A percentile compares a stretch with the other conserved stretches of the same genome.
These are phyloP conservation scores for Rhododendron molle DNA, from an alignment of 148 eudicot species.

Conservation along the genomic window DNA sequence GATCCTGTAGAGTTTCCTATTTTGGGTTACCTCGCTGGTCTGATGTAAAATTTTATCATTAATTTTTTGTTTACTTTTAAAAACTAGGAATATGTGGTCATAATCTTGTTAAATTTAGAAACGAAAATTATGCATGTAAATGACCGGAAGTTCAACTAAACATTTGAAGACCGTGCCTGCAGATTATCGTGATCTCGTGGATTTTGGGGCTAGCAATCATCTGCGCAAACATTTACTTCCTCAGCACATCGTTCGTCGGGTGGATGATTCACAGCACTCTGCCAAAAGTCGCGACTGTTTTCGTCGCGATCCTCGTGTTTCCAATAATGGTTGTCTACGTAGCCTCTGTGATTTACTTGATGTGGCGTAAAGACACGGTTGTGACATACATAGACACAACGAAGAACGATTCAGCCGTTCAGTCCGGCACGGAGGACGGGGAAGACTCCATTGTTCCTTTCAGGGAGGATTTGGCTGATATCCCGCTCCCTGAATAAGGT, in stretches of 20 bases:
- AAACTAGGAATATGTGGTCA: background rate
- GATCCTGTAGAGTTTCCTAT: too few relatives aligned
- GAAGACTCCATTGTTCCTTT: constrained; percentile 17
- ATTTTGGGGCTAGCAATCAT: constrained; percentile 55
- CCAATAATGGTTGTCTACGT: constrained; percentile 75
- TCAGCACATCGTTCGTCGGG: constrained; percentile 57
- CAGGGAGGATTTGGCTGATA: constrained; percentile 53
- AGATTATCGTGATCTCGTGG: constrained; percentile 67
- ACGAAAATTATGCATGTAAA: background rate
- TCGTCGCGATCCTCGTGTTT: constrained; percentile 66
- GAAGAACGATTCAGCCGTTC: constrained; percentile 11
- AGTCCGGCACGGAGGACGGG: constrained; percentile 30
- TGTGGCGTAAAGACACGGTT: constrained; percentile 60
- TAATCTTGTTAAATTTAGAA: background rate
- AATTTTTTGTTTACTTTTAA: too few relatives aligned
- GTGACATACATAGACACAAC: constrained; percentile 52
- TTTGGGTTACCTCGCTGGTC: too few relatives aligned
- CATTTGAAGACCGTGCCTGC: background rate
- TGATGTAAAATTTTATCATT: too few relatives aligned
- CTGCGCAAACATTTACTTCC: constrained; percentile 73
- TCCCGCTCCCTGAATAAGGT: constrained; percentile 29
- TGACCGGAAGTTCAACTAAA: background rate
- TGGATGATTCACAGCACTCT: constrained; percentile 67
- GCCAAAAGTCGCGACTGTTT: constrained; percentile 66
- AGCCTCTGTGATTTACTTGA: constrained; percentile 54